phyloP scores from a whole-genome alignment of 805 yeast genomes.

The Danielozyma ontarioensis region DNA sequence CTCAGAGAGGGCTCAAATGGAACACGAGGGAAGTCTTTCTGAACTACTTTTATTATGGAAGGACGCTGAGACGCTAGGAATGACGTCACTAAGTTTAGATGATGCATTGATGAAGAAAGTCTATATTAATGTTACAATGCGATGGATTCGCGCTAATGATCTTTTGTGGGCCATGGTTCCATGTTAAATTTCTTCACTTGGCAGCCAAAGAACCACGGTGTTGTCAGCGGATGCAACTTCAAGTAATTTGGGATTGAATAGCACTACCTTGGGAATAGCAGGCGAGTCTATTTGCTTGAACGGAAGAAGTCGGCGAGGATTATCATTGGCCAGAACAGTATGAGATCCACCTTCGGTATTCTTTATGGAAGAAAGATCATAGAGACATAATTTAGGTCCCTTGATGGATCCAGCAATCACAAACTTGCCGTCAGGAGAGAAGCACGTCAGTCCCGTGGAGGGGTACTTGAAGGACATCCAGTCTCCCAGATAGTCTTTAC shows the following conservation, averaged over 20 bases:
- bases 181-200: constrained; percentile 12
- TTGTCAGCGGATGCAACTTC: constrained; percentile 58
- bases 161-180: too few relatives aligned
- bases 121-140: too few relatives aligned
- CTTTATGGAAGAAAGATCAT: constrained; percentile 23
- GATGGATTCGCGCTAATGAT: too few relatives aligned
- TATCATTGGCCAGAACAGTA: constrained; percentile 11
- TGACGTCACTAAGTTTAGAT: too few relatives aligned
- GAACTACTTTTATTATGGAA: too few relatives aligned
- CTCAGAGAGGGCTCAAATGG: too few relatives aligned
- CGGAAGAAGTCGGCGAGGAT: constrained; percentile 17
- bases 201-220: constrained; percentile 34
- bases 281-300: constrained; percentile 14
- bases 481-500: constrained; percentile 4
- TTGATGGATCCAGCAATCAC: constrained; percentile 27
- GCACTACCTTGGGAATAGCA: constrained; percentile 44
- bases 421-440: constrained; percentile 37
- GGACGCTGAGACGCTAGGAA: too few relatives aligned
- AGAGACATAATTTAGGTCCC: constrained; percentile 20
- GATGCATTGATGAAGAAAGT: too few relatives aligned
- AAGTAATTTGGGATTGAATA: constrained; percentile 58
- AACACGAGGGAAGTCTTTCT: too few relatives aligned
- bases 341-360: constrained; percentile 15
- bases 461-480: constrained; percentile 29
- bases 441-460: constrained; percentile 27